These are phyloP conservation scores for Yarrowia sp. DNA, from an alignment of 805 yeast genomes.

Conservation along the genomic window DNA sequence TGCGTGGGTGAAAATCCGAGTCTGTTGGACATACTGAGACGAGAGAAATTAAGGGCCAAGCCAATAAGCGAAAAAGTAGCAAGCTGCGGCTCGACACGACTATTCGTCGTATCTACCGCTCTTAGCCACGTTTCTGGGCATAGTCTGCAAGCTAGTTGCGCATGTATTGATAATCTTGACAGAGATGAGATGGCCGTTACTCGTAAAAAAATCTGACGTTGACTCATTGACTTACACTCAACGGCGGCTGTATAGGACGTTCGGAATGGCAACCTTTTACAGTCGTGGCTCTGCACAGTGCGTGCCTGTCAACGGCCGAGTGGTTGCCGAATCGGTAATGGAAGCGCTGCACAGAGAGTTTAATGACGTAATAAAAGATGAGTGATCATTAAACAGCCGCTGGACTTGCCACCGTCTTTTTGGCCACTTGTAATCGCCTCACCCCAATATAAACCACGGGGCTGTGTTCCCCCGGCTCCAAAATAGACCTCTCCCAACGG, in stretches of 20 bases:
- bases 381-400: not conserved
- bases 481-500: not conserved
- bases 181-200: not conserved
- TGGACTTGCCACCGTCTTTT: not conserved
- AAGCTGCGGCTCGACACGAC: too few relatives aligned
- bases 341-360: slow-evolving; percentile 1
- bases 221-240: not conserved
- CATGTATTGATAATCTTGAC: not conserved
- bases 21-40: not conserved
- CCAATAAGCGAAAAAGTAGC: not conserved
- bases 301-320: slow-evolving; percentile 14
- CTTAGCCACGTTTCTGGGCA: not conserved
- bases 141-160: not conserved
- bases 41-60: slow-evolving; percentile 6
- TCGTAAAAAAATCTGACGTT: not conserved
- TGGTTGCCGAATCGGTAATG: slow-evolving; percentile 16
- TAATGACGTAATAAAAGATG: slow-evolving; percentile 8
- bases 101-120: not conserved
- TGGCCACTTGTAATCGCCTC: not conserved
- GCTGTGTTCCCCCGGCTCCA: not conserved
- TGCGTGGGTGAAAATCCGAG: not conserved
- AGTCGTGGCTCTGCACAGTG: not conserved
- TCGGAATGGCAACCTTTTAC: not conserved
- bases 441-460: not conserved
- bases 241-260: not conserved